These are phyloP conservation scores for Candida incommunis DNA, from an alignment of 805 yeast genomes.

Conservation along the genomic window DNA sequence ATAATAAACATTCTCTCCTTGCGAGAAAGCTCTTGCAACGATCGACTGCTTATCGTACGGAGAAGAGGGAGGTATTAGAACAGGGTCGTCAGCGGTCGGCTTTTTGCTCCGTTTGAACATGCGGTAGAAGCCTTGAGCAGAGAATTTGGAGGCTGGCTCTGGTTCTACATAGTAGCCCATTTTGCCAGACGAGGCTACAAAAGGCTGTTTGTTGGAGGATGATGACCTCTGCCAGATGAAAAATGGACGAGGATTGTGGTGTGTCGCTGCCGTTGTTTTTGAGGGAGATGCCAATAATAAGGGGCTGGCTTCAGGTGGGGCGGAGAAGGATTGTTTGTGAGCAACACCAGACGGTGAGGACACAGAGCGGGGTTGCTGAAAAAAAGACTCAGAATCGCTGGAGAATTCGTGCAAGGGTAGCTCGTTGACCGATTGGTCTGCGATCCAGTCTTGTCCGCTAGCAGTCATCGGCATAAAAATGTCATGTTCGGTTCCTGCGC, in stretches of 20 bases:
- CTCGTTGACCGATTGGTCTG: too few species aligned
- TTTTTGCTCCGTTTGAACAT: background rate
- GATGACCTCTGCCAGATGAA: background rate
- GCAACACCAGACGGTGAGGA: too few species aligned
- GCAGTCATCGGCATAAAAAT: too few species aligned
- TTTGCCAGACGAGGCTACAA: background rate
- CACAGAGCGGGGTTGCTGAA: too few species aligned
- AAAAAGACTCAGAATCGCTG: too few species aligned
- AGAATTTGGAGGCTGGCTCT: background rate
- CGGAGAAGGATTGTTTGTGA: too few species aligned
- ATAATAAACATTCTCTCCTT: background rate
- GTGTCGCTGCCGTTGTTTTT: too few species aligned
- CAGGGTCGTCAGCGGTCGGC: background rate
- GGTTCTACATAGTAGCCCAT: background rate
- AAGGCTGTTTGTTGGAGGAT: background rate
- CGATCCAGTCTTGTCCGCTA: too few species aligned
- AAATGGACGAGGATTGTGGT: background rate
- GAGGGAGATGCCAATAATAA: too few species aligned
- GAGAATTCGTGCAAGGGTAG: too few species aligned
- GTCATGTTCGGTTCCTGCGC: too few species aligned
- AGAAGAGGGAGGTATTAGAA: background rate
- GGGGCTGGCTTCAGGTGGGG: too few species aligned
- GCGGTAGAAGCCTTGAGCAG: background rate
- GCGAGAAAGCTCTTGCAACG: background rate
- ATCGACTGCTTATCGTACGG: background rate